These are phyloP conservation scores for Aegilops bicornis DNA, from an alignment of 176 grass and related monocot genomes.

Conservation along the genomic window DNA sequence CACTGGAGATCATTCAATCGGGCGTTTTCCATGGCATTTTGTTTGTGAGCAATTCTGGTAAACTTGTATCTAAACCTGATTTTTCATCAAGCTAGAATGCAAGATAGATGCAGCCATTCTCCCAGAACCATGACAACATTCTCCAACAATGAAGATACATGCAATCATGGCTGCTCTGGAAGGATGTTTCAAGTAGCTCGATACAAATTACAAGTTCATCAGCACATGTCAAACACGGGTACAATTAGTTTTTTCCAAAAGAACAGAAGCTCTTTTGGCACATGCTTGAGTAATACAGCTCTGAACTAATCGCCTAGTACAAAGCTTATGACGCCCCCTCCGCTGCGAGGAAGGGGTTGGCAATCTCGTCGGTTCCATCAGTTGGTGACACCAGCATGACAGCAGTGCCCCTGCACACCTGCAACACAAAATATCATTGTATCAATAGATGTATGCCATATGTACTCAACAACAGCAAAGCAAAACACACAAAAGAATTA, in stretches of 20 bases:
- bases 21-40: neutral
- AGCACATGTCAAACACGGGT: neutral
- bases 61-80: neutral
- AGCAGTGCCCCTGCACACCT: slow-evolving; percentile 87
- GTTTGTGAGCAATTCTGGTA: neutral
- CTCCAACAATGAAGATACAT: neutral
- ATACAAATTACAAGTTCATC: slow-evolving; percentile 4
- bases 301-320: neutral
- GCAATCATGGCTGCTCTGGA: neutral
- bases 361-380: slow-evolving; percentile 88
- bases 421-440: neutral
- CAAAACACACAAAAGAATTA: neutral
- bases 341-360: slow-evolving; percentile 74
- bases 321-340: slow-evolving; percentile 53
- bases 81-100: neutral
- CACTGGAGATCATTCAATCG: too few species aligned
- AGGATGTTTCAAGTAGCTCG: neutral
- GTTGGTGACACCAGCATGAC: slow-evolving; percentile 96
- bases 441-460: neutral
- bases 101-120: neutral
- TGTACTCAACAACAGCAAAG: neutral
- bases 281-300: neutral
- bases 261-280: neutral
- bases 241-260: neutral
- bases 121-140: neutral